A percentile compares a stretch with the other conserved stretches of the same genome.
phyloP scores from a whole-genome alignment of 768 basidiomycete species.

The Collybiopsis confluens region DNA sequence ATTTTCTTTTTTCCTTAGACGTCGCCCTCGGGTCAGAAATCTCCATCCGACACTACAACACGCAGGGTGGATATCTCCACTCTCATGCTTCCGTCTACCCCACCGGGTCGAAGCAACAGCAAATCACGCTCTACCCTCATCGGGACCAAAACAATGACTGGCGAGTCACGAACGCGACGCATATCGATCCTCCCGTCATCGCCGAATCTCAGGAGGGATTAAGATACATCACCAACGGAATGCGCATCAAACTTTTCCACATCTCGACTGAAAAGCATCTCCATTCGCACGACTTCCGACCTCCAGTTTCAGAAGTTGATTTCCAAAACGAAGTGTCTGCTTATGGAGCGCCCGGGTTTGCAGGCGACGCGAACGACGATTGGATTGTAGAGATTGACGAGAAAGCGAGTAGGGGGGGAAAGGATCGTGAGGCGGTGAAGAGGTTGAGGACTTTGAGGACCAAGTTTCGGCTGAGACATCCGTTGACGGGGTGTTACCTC shows the following conservation, averaged over 20 bases:
- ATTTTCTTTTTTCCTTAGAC: slow-evolving; percentile 39
- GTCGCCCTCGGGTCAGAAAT: slow-evolving; percentile 81
- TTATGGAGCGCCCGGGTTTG: slow-evolving; percentile 84
- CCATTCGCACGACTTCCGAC: slow-evolving; percentile 93
- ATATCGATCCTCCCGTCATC: slow-evolving; percentile 14
- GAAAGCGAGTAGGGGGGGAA: slow-evolving; percentile 42
- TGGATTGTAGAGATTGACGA: slow-evolving; percentile 85
- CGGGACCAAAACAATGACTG: slow-evolving; percentile 96
- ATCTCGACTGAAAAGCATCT: slow-evolving; percentile 76
- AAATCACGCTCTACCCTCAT: slow-evolving; percentile 98
- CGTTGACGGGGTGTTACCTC: slow-evolving; percentile 88
- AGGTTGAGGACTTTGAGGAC: slow-evolving; percentile 78
- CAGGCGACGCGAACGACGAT: slow-evolving; percentile 91
- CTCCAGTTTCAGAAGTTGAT: slow-evolving; percentile 94
- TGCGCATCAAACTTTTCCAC: slow-evolving; percentile 80
- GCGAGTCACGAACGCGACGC: slow-evolving; percentile 76
- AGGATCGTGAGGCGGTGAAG: slow-evolving; percentile 63
- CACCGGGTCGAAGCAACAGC: slow-evolving; percentile 90
- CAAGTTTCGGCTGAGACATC: slow-evolving; percentile 78
- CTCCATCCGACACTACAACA: slow-evolving; percentile 86
- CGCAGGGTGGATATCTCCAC: slow-evolving; percentile 98
- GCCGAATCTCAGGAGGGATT: slow-evolving; percentile 33
- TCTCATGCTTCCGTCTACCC: slow-evolving; percentile 92
- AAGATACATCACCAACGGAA: slow-evolving; percentile 58
- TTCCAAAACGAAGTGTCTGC: slow-evolving; percentile 98